Conservation (phyloP, 2,329 filamentous ascomycete genomes). For the Cytospora paraplurivora region DNA sequence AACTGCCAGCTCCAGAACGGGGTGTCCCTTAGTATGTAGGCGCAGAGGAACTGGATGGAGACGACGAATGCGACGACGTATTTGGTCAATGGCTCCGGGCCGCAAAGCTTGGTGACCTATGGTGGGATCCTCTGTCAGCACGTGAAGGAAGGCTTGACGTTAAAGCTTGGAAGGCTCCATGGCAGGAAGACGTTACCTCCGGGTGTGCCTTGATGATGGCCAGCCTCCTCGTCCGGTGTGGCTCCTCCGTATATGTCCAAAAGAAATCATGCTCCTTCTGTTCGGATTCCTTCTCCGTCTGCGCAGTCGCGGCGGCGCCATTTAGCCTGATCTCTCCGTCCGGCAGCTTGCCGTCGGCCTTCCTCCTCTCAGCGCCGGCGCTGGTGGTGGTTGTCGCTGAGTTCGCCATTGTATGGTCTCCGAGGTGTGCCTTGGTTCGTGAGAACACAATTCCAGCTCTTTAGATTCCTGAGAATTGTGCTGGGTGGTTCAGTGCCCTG, state of each 20-base stretch:
- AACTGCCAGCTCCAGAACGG: constrained; percentile 82
- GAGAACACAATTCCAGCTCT: constrained; percentile 6
- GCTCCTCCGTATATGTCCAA: constrained; percentile 99
- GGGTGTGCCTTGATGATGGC: constrained; percentile 98
- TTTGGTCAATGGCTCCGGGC: constrained; percentile 93
- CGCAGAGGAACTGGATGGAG: constrained; percentile 74
- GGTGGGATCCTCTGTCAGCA: constrained; percentile 9
- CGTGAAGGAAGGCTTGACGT: not conserved
- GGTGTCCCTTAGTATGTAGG: constrained; percentile 74
- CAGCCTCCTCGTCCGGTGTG: constrained; percentile 84
- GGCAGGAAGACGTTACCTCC: constrained; percentile 61
- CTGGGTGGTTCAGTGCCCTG: constrained; percentile 6
- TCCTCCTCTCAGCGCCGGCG: constrained; percentile 33
- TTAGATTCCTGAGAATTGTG: constrained; percentile 6
- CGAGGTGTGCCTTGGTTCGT: not conserved
- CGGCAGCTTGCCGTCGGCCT: constrained; percentile 29
- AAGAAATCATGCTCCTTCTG: constrained; percentile 69
- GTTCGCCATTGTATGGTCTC: constrained; percentile 34
- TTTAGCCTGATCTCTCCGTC: constrained; percentile 21
- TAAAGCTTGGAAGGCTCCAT: not conserved
- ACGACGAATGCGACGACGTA: constrained; percentile 87
- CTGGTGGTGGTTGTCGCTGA: constrained; percentile 34
- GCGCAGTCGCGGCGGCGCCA: constrained; percentile 34
- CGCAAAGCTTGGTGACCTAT: constrained; percentile 94
- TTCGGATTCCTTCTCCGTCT: constrained; percentile 45